Evolutionary conservation across 2,329 filamentous ascomycete species (phyloP).

Genomic region (Calonectria hawksworthii): DNA sequence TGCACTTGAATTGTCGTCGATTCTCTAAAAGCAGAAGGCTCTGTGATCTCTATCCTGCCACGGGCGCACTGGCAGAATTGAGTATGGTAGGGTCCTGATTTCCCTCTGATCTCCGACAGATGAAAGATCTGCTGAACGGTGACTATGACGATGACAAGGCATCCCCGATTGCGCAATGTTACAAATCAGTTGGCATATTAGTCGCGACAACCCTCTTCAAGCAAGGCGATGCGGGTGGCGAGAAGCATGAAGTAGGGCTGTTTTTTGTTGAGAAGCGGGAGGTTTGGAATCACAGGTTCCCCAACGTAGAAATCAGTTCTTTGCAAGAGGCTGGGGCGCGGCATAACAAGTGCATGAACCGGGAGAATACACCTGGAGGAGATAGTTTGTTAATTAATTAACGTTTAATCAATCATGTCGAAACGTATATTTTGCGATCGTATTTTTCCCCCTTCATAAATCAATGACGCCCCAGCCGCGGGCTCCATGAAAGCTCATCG

Average conservation of each 20-base stretch:
- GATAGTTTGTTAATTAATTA: too few relatives aligned
- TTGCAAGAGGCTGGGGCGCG: not conserved
- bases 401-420: not conserved
- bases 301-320: not conserved
- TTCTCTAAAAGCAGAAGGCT: too few relatives aligned
- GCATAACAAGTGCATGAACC: not conserved
- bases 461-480: not conserved
- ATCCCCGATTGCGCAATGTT: too few relatives aligned
- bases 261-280: not conserved
- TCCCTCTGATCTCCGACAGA: too few relatives aligned
- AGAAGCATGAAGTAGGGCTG: not conserved
- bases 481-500: not conserved
- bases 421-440: not conserved
- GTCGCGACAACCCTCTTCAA: not conserved
- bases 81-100: too few relatives aligned
- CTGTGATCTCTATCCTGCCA: too few relatives aligned
- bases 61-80: too few relatives aligned
- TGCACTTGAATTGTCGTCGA: not conserved
- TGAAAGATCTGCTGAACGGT: too few relatives aligned
- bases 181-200: not conserved
- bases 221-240: not conserved
- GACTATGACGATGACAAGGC: too few relatives aligned
- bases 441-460: not conserved
- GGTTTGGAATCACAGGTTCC: not conserved
- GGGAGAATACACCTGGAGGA: not conserved